Evolutionary conservation across 768 basidiomycete genomes (phyloP), one percentile per base, ranked within the genome.

Genomic region (Lyophyllum semitale): DNA sequence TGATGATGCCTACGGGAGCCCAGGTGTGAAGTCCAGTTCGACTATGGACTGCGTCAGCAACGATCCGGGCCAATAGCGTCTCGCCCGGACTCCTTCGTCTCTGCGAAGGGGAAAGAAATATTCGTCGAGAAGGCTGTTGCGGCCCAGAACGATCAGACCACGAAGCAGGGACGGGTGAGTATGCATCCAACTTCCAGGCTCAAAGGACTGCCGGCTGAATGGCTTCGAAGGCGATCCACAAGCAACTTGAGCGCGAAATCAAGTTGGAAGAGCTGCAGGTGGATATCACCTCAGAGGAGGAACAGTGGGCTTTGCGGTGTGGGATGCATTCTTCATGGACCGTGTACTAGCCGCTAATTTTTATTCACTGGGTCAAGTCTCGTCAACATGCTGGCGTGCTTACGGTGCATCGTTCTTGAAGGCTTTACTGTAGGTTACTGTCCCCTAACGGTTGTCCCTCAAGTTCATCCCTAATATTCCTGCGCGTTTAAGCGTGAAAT

Each of bases 21-120:
- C 48, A 91, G 90, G 90, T 92, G 90, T 63, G 90, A 91, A 64
- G 79, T 90, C 6, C 88, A 91, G 65, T 84, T 82, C 65, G 88
- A 92, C 60, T 92, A 92, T 63, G 82, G 88, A 2, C 73, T 91
- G 37, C 81, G 82, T 27, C 85, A 87, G 55, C 73, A 71, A 54
- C 77, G 88, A 20, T 70, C 75, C 41, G 75, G 68, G 41, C 82
- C 78, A 17, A 58, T 88, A 0, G 70, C 71, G 18, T 54, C 69
- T 9, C 79, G 89, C 18, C 89, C 88, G 0, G 54, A 69, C 11
- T 72, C 81, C 1, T 91, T 92, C 59, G 66, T 68, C 3, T 81
- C 87, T 22, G 73, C 73, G 13, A 67, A 71, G 23, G 90, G 90
- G 15, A 88, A 87, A 55, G 71, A 72, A 20, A 90, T 93, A 47